These are phyloP conservation scores for Neoscytalidium dimidiatum DNA, from an alignment of 2,329 filamentous ascomycete species.

Conservation along the genomic window DNA sequence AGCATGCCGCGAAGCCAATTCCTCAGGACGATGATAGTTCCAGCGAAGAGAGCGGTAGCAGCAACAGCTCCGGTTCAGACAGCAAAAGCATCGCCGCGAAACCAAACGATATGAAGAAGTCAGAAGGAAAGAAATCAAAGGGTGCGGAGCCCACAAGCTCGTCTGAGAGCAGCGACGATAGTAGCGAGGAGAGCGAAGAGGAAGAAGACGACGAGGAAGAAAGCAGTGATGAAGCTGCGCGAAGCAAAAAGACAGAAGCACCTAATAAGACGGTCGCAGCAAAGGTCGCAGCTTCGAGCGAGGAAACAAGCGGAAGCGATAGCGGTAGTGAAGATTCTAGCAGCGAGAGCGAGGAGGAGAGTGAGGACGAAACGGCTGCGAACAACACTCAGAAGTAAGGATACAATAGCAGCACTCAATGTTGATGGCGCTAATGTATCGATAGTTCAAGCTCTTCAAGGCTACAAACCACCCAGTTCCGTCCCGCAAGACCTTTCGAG, in stretches of 20 bases:
- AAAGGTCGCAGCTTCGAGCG: background rate
- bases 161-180: slow-evolving; percentile 16
- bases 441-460: slow-evolving; percentile 19
- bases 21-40: slow-evolving; percentile 34
- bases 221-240: slow-evolving; percentile 9
- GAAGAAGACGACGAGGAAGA: slow-evolving; percentile 12
- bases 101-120: slow-evolving; percentile 25
- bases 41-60: slow-evolving; percentile 28
- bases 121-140: slow-evolving; percentile 26
- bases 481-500: slow-evolving; percentile 37
- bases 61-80: slow-evolving; percentile 30
- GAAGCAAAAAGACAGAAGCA: slow-evolving; percentile 2
- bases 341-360: slow-evolving; percentile 41
- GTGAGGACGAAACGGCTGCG: slow-evolving; percentile 25
- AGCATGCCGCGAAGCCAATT: slow-evolving; percentile 26
- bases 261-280: background rate
- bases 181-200: slow-evolving; percentile 2
- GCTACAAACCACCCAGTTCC: slow-evolving; percentile 20
- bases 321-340: slow-evolving; percentile 12
- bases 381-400: slow-evolving; percentile 21
- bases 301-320: background rate
- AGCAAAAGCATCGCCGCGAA: slow-evolving; percentile 35
- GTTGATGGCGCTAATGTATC: background rate
- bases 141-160: slow-evolving; percentile 22
- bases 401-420: slow-evolving; percentile 24